phyloP scores from a whole-genome alignment of 805 yeast genomes.

The Cyberlindnera galapagoensis region DNA sequence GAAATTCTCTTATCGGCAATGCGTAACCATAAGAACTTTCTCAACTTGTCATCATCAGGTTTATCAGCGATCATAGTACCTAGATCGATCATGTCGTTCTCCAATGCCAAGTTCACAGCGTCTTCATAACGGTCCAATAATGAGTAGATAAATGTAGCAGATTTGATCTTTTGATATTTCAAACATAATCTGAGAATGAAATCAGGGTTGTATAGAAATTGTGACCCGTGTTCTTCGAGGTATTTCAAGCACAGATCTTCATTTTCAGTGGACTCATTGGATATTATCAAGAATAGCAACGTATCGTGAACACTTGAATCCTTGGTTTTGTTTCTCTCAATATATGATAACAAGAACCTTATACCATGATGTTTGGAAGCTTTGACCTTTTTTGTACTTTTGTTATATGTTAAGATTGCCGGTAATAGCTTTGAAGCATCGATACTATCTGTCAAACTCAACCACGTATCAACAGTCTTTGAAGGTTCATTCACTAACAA shows the following conservation, averaged over 20 bases:
- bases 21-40: conserved; percentile 70
- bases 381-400: conserved; percentile 34
- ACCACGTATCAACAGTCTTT: conserved; percentile 75
- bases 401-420: conserved; percentile 64
- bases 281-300: conserved; percentile 57
- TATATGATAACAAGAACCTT: conserved; percentile 51
- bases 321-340: conserved; percentile 36
- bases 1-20: conserved; percentile 35
- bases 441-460: conserved; percentile 42
- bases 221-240: conserved; percentile 35
- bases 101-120: conserved; percentile 71
- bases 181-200: conserved; percentile 71
- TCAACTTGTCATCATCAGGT: conserved; percentile 41
- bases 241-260: conserved; percentile 41
- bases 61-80: conserved; percentile 55
- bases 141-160: conserved; percentile 72
- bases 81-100: conserved; percentile 48
- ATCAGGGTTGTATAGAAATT: conserved; percentile 56
- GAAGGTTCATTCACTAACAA: conserved; percentile 62
- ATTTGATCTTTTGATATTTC: conserved; percentile 45
- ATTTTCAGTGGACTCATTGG: conserved; percentile 21
- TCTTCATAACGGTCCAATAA: conserved; percentile 66
- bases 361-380: conserved; percentile 56
- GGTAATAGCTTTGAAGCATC: conserved; percentile 67
- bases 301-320: conserved; percentile 60